Evolutionary conservation across 1,139 yeast species (phyloP), one percentile per base, ranked within the genome.

Genomic region (Kurtzmaniella quercitrusa): DNA sequence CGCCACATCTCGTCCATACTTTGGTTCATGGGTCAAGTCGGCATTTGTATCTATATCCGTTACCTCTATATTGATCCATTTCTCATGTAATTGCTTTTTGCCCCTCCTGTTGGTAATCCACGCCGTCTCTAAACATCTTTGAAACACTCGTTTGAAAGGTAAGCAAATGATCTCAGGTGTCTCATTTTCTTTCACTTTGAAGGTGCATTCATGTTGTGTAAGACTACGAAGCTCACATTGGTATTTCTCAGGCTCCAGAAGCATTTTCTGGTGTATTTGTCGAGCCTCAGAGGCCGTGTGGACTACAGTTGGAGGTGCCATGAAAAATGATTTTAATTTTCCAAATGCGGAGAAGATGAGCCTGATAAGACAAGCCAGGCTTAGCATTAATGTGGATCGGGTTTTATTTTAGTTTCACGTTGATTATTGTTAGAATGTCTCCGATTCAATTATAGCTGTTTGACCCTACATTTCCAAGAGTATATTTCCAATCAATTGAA

Each of bases 141-240:
- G 72, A 56, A 78, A 78, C 5, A 77, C 48, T 38, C 84, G 53
- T 47, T 72, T 77, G 58, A 78, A 78, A 2, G 84, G 83, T 15
- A 74, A 56, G 49, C 84, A 78, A 22, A 74, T 64, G 44, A 75
- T 72, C 44, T 74, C 67, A 3, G 71, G 70, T 1, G 69, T 64
- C 30, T 56, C 44, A 34, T 51, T 53, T 5, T 54, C 54, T 6
- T 59, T 49, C 19, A 70, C 54, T 38, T 57, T 57, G 47, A 71
- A 72, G 2, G 77, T 73, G 49, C 80, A 75, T 50, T 73, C 78
- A 53, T 72, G 74, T 51, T 78, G 83, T 0, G 73, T 66, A 19
- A 78, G 55, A 38, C 71, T 62, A 45, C 64, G 69, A 26, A 73
- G 59, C 12, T 63, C 62, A 50, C 83, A 78, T 23, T 68, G 46